A percentile compares a stretch with the other conserved stretches of the same genome.
These are phyloP conservation scores for Phytophthora pinifolia DNA, from an alignment of 352 stramenopile species.

Conservation along the genomic window DNA sequence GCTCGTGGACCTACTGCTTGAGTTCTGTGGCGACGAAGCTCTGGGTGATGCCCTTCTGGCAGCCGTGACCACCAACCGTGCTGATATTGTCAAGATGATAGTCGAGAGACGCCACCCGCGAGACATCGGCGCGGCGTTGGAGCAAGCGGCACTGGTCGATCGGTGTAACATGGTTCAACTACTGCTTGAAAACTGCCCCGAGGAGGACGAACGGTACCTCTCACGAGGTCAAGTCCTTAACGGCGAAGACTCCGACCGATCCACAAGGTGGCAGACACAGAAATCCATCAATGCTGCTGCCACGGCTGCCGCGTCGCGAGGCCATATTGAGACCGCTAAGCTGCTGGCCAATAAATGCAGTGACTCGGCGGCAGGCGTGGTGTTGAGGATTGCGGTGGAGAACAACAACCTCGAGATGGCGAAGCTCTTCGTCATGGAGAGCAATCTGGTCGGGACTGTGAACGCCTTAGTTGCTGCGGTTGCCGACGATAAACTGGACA, in stretches of 20 bases:
- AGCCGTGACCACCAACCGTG: constrained; percentile 5
- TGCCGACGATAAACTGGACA: constrained; percentile 2
- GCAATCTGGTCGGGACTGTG: constrained; percentile 6
- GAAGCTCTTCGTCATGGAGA: constrained; percentile 15
- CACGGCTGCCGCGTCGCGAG: constrained; percentile 5
- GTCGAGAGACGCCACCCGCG: constrained; percentile 12
- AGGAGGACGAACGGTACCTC: constrained; percentile 10
- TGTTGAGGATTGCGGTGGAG: constrained; percentile 7
- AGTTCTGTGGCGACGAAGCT: constrained; percentile 14
- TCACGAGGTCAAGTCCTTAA: background rate
- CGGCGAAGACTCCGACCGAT: background rate
- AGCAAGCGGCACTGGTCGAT: constrained; percentile 9
- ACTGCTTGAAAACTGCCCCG: constrained; percentile 15
- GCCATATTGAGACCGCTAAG: constrained; percentile 1
- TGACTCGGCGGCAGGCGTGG: constrained; percentile 5
- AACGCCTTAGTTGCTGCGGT: constrained; percentile 15
- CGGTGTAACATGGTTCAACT: constrained; percentile 10
- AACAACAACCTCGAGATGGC: constrained; percentile 12
- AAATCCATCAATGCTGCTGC: constrained; percentile 12
- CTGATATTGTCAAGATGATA: constrained; percentile 14
- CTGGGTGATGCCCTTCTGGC: constrained; percentile 7
- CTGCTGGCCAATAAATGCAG: constrained; percentile 13
- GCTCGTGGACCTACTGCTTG: constrained; percentile 9
- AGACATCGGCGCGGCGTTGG: constrained; percentile 14
- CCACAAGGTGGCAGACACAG: constrained; percentile 13